Evolutionary conservation across 352 stramenopile genomes (phyloP).

Genomic region (Pythium coloratum): DNA sequence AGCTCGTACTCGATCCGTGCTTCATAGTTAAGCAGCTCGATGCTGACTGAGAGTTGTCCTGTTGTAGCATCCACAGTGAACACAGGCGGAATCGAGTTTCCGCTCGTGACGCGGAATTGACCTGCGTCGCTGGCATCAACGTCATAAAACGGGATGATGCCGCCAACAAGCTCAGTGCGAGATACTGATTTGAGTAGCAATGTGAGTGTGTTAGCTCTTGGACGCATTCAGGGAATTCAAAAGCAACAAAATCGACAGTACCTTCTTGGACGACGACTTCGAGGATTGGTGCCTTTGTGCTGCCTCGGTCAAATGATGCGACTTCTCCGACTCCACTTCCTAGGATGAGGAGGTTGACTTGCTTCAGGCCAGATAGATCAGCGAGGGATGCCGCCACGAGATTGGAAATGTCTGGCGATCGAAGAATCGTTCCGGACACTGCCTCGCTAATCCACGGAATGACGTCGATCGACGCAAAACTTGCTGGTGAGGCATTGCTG

Average conservation of each 20-base stretch:
- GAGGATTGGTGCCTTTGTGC: conserved; percentile 29
- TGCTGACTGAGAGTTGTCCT: conserved; percentile 13
- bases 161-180: conserved; percentile 8
- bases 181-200: conserved; percentile 12
- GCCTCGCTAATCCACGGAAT: conserved; percentile 31
- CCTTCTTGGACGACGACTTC: conserved; percentile 44
- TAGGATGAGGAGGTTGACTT: conserved; percentile 33
- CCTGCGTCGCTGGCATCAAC: conserved; percentile 18
- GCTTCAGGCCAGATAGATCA: conserved; percentile 10
- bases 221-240: neutral
- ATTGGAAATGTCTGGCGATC: conserved; percentile 35
- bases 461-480: conserved; percentile 28
- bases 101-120: conserved; percentile 19
- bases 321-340: conserved; percentile 55
- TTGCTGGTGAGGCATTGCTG: conserved; percentile 5
- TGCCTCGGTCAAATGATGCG: conserved; percentile 37
- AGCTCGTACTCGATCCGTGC: conserved; percentile 15
- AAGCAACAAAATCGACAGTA: conserved; percentile 15
- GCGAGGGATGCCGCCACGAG: conserved; percentile 9
- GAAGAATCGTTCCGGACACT: conserved; percentile 22
- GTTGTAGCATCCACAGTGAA: conserved; percentile 22
- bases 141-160: conserved; percentile 15
- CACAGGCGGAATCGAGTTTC: conserved; percentile 14
- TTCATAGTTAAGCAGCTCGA: conserved; percentile 30
- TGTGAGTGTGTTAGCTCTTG: neutral